These are phyloP conservation scores for Mycena olivaceomarginata DNA, from an alignment of 768 basidiomycete species.

Conservation along the genomic window DNA sequence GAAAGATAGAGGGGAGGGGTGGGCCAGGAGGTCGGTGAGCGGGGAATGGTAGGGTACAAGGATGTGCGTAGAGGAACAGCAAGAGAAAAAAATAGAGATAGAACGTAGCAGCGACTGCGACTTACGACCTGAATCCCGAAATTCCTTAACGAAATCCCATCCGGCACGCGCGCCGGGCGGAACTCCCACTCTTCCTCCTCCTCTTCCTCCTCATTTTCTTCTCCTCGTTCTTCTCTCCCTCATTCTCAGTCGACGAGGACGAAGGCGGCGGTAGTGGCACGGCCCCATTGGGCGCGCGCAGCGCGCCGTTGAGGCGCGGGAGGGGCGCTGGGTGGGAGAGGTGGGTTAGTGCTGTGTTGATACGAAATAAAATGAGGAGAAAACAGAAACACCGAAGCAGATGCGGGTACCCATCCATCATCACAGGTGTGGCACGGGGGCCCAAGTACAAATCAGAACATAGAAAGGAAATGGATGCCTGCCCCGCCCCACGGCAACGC, in stretches of 20 bases:
- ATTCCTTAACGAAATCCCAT: constrained; percentile 90
- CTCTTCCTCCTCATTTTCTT: constrained; percentile 32
- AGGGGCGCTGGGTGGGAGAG: no score
- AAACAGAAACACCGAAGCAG: no score
- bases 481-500: no score
- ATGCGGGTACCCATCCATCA: no score
- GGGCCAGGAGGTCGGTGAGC: background rate
- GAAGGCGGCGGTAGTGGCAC: no score
- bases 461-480: no score
- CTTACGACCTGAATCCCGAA: constrained; percentile 93
- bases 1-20: background rate
- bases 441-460: no score
- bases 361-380: no score
- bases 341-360: no score
- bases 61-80: background rate
- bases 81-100: constrained; percentile 47
- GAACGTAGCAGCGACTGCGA: constrained; percentile 47
- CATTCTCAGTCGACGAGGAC: background rate
- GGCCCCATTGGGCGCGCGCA: background rate
- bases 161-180: constrained; percentile 82
- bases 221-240: background rate
- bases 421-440: no score
- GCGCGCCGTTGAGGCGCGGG: no score
- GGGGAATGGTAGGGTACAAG: no score
- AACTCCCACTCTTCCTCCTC: constrained; percentile 74